A percentile compares a stretch with the other conserved stretches of the same genome.
These are phyloP conservation scores for Cubamyces lactineus DNA, from an alignment of 768 basidiomycete genomes.

Conservation along the genomic window DNA sequence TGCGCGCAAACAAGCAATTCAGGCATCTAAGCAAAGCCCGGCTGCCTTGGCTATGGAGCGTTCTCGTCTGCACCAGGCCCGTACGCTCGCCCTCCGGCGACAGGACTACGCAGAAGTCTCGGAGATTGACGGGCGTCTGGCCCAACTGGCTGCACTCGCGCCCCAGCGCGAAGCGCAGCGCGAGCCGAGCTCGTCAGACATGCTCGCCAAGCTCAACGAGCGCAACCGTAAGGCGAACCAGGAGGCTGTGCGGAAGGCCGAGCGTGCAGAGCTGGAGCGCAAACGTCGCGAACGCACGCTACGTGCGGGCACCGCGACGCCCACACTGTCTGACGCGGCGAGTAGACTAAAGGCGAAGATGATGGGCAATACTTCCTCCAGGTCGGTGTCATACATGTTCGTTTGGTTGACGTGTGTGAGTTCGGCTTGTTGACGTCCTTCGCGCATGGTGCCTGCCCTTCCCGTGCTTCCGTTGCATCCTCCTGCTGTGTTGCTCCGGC, in stretches of 20 bases:
- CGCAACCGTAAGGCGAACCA: conserved; percentile 84
- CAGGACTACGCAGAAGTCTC: conserved; percentile 68
- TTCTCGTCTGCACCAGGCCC: conserved; percentile 69
- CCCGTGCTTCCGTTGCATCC: conserved; percentile 11
- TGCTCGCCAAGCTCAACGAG: conserved; percentile 83
- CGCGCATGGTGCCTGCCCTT: not conserved
- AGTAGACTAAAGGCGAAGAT: conserved; percentile 68
- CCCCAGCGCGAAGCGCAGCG: conserved; percentile 17
- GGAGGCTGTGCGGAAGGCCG: conserved; percentile 79
- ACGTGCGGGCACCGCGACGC: conserved; percentile 43
- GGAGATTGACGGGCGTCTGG: conserved; percentile 65
- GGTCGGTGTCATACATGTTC: conserved; percentile 47
- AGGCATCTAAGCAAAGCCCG: conserved; percentile 38
- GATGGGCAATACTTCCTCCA: conserved; percentile 51
- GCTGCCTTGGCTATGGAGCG: conserved; percentile 54
- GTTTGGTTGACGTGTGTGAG: conserved; percentile 17
- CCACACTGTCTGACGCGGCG: conserved; percentile 54
- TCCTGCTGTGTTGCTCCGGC: not conserved
- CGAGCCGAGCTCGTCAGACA: conserved; percentile 42
- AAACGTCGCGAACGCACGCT: conserved; percentile 71
- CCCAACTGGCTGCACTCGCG: conserved; percentile 45
- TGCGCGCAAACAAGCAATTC: conserved; percentile 56
- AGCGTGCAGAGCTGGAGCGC: conserved; percentile 67
- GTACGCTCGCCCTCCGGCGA: conserved; percentile 74
- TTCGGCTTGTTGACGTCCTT: conserved; percentile 22